Evolutionary conservation across 495 filamentous ascomycete species (phyloP), one percentile per base, ranked within the genome.

Genomic region (Mycothermus thermophilus): DNA sequence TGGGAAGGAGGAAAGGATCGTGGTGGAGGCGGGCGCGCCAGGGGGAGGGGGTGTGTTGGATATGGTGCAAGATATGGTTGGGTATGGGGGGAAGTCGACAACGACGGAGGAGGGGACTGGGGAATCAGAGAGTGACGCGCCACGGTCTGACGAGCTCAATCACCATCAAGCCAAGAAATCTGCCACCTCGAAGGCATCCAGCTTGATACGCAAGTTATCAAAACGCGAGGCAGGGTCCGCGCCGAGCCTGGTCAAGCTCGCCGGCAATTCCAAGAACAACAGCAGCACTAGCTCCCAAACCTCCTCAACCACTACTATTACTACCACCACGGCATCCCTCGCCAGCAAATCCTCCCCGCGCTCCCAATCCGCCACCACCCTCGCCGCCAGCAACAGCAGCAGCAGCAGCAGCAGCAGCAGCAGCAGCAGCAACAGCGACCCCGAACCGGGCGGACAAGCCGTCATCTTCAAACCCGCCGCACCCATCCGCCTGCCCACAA

Each of bases 401-500:
- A n/a, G n/a, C n/a, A n/a, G n/a, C n/a, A n/a, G n/a, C n/a, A n/a
- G 6, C 43, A 46, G 18, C n/a, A 42, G 16, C 28, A 19, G 32
- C 13, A 27, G 26, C 14, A 34, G 43, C 5, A 48, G 45, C 23
- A 52, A 52, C 13, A 43, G 48, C 16, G 49, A 54, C 8, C 34
- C 47, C 4, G 64, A 68, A 30, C 57, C 63, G 3, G 72, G 71
- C 28, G 72, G 71, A 10, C 64, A 56, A 34, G 75, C 77, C n/a
- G 74, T 83, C 26, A 75, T 94, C 17, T 83, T 92, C 57, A 79
- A 77, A 30, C 85, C 90, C 2, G 19, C 47, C 1, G 37, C 29
- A 0, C 55, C 59, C 2, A 59, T 95, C 19, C 63, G 79, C 16
- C 55, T 95, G 4, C 77, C 80, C 2, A 80, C 74, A 24, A 81